A percentile compares a stretch with the other conserved stretches of the same genome.
phyloP scores from a whole-genome alignment of 352 stramenopile species.

The Elongisporangium undulatum region DNA sequence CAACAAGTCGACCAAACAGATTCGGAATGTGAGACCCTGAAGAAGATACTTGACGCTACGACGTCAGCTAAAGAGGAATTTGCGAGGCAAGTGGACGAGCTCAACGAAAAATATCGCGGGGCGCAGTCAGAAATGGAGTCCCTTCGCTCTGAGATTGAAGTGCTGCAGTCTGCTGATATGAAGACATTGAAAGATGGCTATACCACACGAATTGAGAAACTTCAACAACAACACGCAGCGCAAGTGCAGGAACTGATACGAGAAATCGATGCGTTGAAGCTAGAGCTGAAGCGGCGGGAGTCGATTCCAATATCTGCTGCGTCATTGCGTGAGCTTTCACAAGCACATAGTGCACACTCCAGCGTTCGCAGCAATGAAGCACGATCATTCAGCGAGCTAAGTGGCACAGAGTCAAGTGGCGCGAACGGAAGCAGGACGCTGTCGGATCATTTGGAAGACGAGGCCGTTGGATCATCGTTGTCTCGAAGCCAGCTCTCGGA shows the following conservation, averaged over 20 bases:
- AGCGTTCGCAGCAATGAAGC: neutral
- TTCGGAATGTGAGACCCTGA: conserved; percentile 28
- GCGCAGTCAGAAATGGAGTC: conserved; percentile 48
- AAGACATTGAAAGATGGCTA: conserved; percentile 43
- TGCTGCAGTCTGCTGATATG: conserved; percentile 63
- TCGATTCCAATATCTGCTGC: neutral
- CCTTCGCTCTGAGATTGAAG: conserved; percentile 53
- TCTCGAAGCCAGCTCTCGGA: conserved; percentile 57
- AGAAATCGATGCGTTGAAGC: conserved; percentile 51
- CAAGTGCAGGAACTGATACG: conserved; percentile 39
- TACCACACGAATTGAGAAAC: conserved; percentile 31
- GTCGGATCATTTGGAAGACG: conserved; percentile 11
- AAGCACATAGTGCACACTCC: neutral
- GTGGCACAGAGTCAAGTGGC: neutral
- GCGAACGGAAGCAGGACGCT: neutral
- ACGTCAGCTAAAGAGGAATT: conserved; percentile 51
- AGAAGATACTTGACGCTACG: conserved; percentile 22
- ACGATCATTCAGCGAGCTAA: neutral
- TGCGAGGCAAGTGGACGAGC: conserved; percentile 43
- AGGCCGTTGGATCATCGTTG: conserved; percentile 37
- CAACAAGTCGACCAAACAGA: conserved; percentile 20
- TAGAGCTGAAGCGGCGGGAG: conserved; percentile 36
- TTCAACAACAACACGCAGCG: conserved; percentile 42
- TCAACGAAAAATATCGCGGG: conserved; percentile 27
- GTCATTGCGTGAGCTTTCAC: neutral